Evolutionary conservation across 2,329 filamentous ascomycete species (phyloP), one percentile per base, ranked within the genome.

Genomic region (Tolypocladium tropicale): DNA sequence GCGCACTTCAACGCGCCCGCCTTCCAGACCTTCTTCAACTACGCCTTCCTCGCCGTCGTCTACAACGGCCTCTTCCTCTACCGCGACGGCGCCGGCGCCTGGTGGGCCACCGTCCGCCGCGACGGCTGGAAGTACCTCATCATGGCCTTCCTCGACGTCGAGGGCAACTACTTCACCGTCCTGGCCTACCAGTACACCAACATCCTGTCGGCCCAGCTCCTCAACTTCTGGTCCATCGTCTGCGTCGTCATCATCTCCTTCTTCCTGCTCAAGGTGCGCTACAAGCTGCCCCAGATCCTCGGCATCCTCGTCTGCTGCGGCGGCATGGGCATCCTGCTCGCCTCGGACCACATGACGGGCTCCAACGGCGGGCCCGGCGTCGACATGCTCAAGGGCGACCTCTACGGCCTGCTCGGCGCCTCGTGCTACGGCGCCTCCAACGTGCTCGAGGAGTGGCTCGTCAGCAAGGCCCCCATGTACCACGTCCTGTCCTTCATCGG

Each of bases 191-290:
- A 88, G 58, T 85, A 95, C 77, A 96, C 93, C 55, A 96, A 92
- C 66, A 87, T 96, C 64, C 80, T 97, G 52, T 94, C 88, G 23
- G 91, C 91, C 18, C 92, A 97, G 78, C 81, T 99, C 54, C 90
- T 99, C 75, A 96, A 96, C 79, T 97, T 97, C 76, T 97, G 93
- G 93, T 89, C 92, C 64, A 97, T 99, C 63, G 89, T 95, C 53
- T 85, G 93, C 60, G 94, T 99, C 25, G 90, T 97, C 23, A 68
- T 88, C 59, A 75, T 96, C 61, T 96, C 90, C 32, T 92, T 95
- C 74, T 62, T 85, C 60, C 78, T 96, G 64, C 82, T 99, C 57
- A 81, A 80, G 62, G 94, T 99, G 49, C 89, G 94, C 65, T 99
- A 99, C 79, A 90, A 91, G 74, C 76, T 82, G 68, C 84, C 89